A percentile compares a stretch with the other conserved stretches of the same genome.
These are phyloP conservation scores for Crithidia fasciculata DNA, from an alignment of 208 protist species.

Conservation along the genomic window DNA sequence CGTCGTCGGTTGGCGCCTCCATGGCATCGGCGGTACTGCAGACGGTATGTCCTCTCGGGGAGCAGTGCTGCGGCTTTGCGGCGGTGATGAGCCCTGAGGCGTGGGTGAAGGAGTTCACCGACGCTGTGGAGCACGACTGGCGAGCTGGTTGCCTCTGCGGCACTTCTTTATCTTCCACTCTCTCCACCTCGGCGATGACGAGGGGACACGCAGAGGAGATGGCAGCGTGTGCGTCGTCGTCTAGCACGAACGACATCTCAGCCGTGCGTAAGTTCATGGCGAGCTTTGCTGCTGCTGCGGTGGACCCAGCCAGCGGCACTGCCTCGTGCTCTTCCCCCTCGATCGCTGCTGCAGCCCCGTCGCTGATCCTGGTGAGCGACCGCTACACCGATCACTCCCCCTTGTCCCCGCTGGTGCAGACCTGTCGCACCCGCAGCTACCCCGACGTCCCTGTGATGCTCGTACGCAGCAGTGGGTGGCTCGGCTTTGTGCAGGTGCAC, in stretches of 20 bases:
- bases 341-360: background rate
- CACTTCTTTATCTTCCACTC: background rate
- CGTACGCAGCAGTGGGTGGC: conserved; percentile 83
- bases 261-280: conserved; percentile 10
- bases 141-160: conserved; percentile 10
- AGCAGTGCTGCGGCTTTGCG: conserved; percentile 53
- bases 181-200: too few species aligned
- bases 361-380: conserved; percentile 53
- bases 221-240: background rate
- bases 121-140: conserved; percentile 16
- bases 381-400: conserved; percentile 42
- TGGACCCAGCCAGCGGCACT: too few species aligned
- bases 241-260: background rate
- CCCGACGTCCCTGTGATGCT: conserved; percentile 77
- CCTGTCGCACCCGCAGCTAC: conserved; percentile 10
- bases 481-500: conserved; percentile 90
- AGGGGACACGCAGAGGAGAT: background rate
- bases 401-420: conserved; percentile 38
- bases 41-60: conserved; percentile 91
- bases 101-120: conserved; percentile 51
- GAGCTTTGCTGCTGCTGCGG: background rate
- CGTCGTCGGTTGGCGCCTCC: conserved; percentile 44
- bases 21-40: conserved; percentile 71
- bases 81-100: conserved; percentile 19
- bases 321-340: too few species aligned